Base-by-base conservation (phyloP, 2,329 filamentous ascomycete genomes). In the Exophiala sideris region DNA sequence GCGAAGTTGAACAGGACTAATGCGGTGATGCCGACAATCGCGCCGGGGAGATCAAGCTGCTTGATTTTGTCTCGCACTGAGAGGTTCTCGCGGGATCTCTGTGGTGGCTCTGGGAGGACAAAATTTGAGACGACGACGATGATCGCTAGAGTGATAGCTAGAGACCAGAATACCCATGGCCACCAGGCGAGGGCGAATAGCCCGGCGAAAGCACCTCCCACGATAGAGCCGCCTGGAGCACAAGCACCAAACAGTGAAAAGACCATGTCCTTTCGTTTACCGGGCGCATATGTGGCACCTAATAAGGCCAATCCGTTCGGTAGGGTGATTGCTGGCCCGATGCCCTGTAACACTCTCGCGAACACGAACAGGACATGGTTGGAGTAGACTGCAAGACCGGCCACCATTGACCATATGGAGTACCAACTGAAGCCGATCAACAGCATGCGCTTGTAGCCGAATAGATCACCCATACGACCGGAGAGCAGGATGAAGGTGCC, bases 221-320 rank as follows among this genome's bases (percentile, higher is more conserved):
- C 47, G 5, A 77, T 65, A 3, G 67, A 67, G 2, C 77, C 76
- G 56, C 68, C 68, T 1, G 79, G 78, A 7, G 78, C 78, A 46
- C 69, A 70, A 1, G 75, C 76, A 4, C 76, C 78, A 54, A 79
- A 81, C 8, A 76, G 53, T 0, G 73, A 68, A 59, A 88, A 85
- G 0, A 81, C 75, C 70, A 86, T 79, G 45, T 81, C 76, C 66
- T 86, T 86, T 54, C 77, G 74, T 48, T 68, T 71, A 0, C 84
- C 83, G 0, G 79, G 79, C 0, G 73, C 69, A 59, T 85, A 87
- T 0, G 78, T 75, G 0, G 73, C 71, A 2, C 83, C 84, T 0
- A 88, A 67, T 10, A 89, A 73, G 2, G 83, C 84, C 18, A 88
- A 68, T 0, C 75, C 82, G 57, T 86, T 88, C 0, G 86, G 85